Evolutionary conservation across 306 rosid genomes (phyloP).

Genomic region (Sechiopsis laciniata): DNA sequence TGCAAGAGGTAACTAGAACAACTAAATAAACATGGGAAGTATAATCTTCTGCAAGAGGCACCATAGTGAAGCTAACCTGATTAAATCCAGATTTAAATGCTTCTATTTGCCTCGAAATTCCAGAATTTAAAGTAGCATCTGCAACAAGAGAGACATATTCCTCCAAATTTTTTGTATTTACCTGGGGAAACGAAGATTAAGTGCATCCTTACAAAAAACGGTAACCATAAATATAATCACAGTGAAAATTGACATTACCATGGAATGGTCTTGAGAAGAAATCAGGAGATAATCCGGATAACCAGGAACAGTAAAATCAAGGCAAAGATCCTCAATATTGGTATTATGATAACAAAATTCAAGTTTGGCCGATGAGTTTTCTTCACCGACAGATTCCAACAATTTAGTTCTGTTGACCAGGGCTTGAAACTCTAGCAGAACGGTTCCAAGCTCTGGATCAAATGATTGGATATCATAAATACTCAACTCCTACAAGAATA

Average conservation of each 20-base stretch:
- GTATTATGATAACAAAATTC: slow-evolving; percentile 47
- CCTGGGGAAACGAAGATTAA: slow-evolving; percentile 42
- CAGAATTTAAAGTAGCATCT: slow-evolving; percentile 69
- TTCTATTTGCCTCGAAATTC: slow-evolving; percentile 84
- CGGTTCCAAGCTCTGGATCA: slow-evolving; percentile 80
- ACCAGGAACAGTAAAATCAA: slow-evolving; percentile 94
- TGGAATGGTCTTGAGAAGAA: slow-evolving; percentile 43
- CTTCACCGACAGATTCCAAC: slow-evolving; percentile 41
- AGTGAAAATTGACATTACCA: slow-evolving; percentile 39
- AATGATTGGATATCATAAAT: slow-evolving; percentile 71
- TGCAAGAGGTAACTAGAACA: not conserved
- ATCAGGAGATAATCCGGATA: slow-evolving; percentile 67
- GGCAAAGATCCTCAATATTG: slow-evolving; percentile 83
- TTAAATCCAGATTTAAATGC: slow-evolving; percentile 88
- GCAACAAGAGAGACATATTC: slow-evolving; percentile 59
- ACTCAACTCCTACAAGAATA: slow-evolving; percentile 53
- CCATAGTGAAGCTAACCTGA: slow-evolving; percentile 46
- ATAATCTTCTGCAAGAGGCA: not conserved
- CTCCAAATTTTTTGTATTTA: slow-evolving; percentile 64
- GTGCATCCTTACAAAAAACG: not conserved
- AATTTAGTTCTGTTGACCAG: slow-evolving; percentile 41
- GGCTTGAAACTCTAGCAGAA: slow-evolving; percentile 82
- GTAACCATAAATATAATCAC: slow-evolving; percentile 16
- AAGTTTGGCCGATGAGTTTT: slow-evolving; percentile 30
- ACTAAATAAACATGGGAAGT: not conserved